These are phyloP conservation scores for Fusarium buharicum DNA, from an alignment of 2,329 filamentous ascomycete genomes.

Conservation along the genomic window DNA sequence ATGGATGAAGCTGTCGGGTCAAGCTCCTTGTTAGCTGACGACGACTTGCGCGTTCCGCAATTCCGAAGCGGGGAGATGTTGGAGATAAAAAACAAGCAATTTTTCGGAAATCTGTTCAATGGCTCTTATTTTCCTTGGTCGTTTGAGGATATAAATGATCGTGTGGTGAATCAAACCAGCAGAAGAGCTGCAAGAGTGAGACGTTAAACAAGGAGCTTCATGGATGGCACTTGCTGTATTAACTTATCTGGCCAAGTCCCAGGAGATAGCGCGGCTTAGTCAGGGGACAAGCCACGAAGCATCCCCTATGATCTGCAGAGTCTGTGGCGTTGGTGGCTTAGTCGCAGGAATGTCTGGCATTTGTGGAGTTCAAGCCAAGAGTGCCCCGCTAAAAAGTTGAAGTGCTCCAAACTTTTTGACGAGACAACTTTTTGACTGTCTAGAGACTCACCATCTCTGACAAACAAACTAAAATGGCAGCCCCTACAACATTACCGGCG, in stretches of 20 bases:
- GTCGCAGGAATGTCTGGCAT: slow-evolving; percentile 4
- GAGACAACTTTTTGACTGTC: slow-evolving; percentile 20
- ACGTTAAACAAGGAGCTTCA: slow-evolving; percentile 41
- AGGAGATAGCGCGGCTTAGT: slow-evolving; percentile 41
- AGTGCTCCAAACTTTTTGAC: slow-evolving; percentile 44
- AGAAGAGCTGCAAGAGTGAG: slow-evolving; percentile 34
- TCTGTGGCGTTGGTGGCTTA: slow-evolving; percentile 27
- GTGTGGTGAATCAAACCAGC: slow-evolving; percentile 33
- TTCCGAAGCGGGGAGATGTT: not conserved
- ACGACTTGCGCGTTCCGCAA: slow-evolving; percentile 39
- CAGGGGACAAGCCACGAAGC: slow-evolving; percentile 33
- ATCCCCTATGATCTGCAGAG: slow-evolving; percentile 12
- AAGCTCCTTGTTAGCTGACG: slow-evolving; percentile 32
- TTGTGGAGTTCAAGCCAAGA: slow-evolving; percentile 12
- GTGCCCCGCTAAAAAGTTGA: slow-evolving; percentile 49
- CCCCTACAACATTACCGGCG: slow-evolving; percentile 60
- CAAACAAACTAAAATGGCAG: slow-evolving; percentile 56
- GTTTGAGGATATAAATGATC: slow-evolving; percentile 11
- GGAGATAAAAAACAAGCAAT: slow-evolving; percentile 2
- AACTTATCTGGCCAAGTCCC: slow-evolving; percentile 45
- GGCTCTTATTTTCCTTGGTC: not conserved
- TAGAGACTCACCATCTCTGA: slow-evolving; percentile 32
- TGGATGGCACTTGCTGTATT: slow-evolving; percentile 30
- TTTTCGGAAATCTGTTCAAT: not conserved
- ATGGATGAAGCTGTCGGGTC: slow-evolving; percentile 17